phyloP scores from a whole-genome alignment of 495 filamentous ascomycete species.

The Xanthoparmelia taractica region DNA sequence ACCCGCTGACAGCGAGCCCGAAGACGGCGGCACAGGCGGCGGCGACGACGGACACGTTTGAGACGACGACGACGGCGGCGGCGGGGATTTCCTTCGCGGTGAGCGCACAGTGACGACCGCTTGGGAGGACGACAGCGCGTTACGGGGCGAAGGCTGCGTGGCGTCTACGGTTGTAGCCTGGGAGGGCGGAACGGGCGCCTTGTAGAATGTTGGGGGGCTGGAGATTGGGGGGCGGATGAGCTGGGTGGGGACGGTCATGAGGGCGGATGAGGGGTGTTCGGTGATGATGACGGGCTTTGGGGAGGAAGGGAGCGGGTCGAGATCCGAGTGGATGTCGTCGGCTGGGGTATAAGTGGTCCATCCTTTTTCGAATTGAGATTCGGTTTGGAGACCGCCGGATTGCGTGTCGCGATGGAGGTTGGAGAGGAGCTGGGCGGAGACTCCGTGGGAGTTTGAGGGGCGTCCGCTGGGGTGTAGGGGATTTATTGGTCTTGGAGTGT shows the following conservation, averaged over 20 bases:
- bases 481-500: neutral
- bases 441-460: constrained; percentile 10
- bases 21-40: constrained; percentile 12
- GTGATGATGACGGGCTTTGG: no score
- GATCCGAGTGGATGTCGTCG: neutral
- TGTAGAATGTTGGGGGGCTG: neutral
- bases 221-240: neutral
- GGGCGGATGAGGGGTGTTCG: constrained; percentile 3
- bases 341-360: constrained; percentile 21
- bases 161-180: constrained; percentile 29
- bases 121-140: constrained; percentile 3
- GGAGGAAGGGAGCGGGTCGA: neutral
- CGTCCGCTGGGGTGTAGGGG: neutral
- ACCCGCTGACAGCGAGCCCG: constrained; percentile 11
- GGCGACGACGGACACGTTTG: constrained; percentile 15
- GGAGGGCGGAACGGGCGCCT: constrained; percentile 21
- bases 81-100: neutral
- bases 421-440: constrained; percentile 14
- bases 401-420: constrained; percentile 15
- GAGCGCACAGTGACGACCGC: neutral
- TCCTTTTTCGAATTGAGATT: constrained; percentile 25
- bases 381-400: constrained; percentile 19
- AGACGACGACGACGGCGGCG: constrained; percentile 1
- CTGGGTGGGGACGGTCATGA: constrained; percentile 11
- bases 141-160: constrained; percentile 22